Base-by-base conservation (phyloP, 177 flowering plant genomes). In the Vitis hybrid region DNA sequence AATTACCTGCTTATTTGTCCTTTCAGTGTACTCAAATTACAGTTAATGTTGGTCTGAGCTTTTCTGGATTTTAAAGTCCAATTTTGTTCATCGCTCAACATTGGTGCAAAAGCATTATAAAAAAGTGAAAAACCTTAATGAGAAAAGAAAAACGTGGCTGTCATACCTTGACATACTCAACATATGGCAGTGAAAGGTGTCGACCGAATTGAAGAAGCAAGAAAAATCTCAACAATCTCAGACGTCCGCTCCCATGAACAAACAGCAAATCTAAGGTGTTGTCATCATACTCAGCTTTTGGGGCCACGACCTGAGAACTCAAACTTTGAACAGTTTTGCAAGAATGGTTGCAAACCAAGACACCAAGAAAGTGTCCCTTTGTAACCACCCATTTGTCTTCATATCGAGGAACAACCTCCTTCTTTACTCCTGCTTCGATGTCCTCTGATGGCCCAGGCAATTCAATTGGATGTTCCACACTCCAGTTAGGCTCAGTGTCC, bases 291-390 rank as follows among this genome's bases (percentile, higher is more conserved):
- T 93, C 99, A 17, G 99, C 96, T 77, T 79, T 89, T 21, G 99
- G 98, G 51, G 98, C 99, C 74, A 96, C 90, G 48, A 92, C 97
- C 79, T 90, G 99, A 65, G 98, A 89, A 80, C 94, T 92, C 80
- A 87, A 69, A 81, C 89, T 84, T 72, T 92, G 99, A 66, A 96
- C 99, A 11, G 98, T 96, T 80, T 84, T 88, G 83, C 99, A 96
- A 6, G 98, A 84, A 81, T 96, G 99, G 82, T 96, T 96, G 83
- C 99, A 96, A 1, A 93, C 92, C 68, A 96, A 68, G 60, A 93
- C 87, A 59, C 97, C 98, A 66, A 96, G 92, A 81, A 92, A 96
- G n/a, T 75, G 79, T 8, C 99, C 99, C 73, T 96, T 96, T 14
- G 66, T 75, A 60, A 63, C 60, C 56, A 93, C 82, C 97, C 97